Base-by-base conservation (phyloP, 2,329 filamentous ascomycete genomes). In the Phyllosticta citriasiana region DNA sequence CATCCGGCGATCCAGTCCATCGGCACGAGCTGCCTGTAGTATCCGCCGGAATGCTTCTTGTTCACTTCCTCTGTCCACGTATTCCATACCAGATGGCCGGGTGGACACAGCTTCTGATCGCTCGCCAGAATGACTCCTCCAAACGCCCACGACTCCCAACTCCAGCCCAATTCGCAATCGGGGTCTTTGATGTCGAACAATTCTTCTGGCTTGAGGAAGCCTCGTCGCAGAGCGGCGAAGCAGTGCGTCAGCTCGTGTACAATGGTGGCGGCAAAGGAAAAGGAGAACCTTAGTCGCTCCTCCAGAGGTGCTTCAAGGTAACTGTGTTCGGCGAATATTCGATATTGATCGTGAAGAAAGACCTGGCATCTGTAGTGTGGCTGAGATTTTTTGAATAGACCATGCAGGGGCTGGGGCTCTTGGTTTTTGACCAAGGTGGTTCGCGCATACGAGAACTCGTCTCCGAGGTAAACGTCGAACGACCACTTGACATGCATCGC, bases 81-180 rank as follows among this genome's bases (percentile, higher is more conserved):
- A 53, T 69, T 72, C 26, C 69, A 63, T 65, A 72, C 65, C 6
- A 73, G 58, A 6, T 69, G 61, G 12, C 66, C 22, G 3, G 59
- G 52, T 60, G 19, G 69, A 52, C 54, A 51, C 2, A 24, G 57
- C 1, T 53, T 59, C 26, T 64, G 65, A 30, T 71, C 65, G 53
- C 69, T 68, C 1, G 72, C 70, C 27, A 73, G 71, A 27, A 73
- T 67, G 3, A 72, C 64, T 26, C 64, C 64, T 14, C 72, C 71
- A 50, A 74, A 73, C 65, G 71, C 69, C 63, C 70, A 72, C 54
- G 71, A 67, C 59, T 74, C 72, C 71, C 71, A 74, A n/a, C 70
- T 68, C 55, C 64, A 69, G 14, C 72, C 72, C 65, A 67, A 69
- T 55, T 74, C 72, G 2, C 65, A 63, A 5, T 65, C 16, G 2